These are phyloP conservation scores for Pulchroboletus neoregius DNA, from an alignment of 1,284 basidiomycete species.

Conservation along the genomic window DNA sequence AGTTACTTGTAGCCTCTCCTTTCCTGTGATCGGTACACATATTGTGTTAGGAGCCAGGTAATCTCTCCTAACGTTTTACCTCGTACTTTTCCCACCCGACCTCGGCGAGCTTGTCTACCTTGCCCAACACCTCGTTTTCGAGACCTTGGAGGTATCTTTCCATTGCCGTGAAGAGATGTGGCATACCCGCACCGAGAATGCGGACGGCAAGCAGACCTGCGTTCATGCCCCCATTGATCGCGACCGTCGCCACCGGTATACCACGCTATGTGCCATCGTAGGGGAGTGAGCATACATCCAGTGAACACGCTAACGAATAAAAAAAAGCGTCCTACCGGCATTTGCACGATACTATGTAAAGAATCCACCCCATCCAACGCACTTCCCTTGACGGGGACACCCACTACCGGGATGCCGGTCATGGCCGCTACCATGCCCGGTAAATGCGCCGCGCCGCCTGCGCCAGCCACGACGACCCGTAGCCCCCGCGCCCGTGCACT, in stretches of 20 bases:
- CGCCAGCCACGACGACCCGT: constrained; percentile 87
- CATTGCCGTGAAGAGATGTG: constrained; percentile 64
- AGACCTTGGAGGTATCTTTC: constrained; percentile 72
- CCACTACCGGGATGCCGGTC: constrained; percentile 91
- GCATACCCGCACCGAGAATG: constrained; percentile 77
- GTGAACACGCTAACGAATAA: background rate
- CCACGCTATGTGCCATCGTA: constrained; percentile 60
- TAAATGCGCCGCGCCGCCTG: constrained; percentile 95
- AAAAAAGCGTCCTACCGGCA: constrained; percentile 71
- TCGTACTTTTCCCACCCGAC: constrained; percentile 87
- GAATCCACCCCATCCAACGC: constrained; percentile 95
- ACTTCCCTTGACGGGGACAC: constrained; percentile 96
- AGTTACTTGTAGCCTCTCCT: too few species aligned
- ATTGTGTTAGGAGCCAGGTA: too few species aligned
- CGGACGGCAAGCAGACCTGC: constrained; percentile 90
- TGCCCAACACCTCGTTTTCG: constrained; percentile 81
- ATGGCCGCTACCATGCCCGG: constrained; percentile 98
- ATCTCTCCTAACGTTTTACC: constrained; percentile 35
- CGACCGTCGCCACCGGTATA: constrained; percentile 95
- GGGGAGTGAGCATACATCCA: background rate
- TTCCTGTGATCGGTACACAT: too few species aligned
- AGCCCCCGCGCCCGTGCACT: constrained; percentile 75
- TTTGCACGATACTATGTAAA: constrained; percentile 96
- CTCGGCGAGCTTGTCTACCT: constrained; percentile 74
- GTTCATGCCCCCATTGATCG: constrained; percentile 95